Evolutionary conservation across 2,329 filamentous ascomycete species (phyloP).

Genomic region (Phialocephala sp.): DNA sequence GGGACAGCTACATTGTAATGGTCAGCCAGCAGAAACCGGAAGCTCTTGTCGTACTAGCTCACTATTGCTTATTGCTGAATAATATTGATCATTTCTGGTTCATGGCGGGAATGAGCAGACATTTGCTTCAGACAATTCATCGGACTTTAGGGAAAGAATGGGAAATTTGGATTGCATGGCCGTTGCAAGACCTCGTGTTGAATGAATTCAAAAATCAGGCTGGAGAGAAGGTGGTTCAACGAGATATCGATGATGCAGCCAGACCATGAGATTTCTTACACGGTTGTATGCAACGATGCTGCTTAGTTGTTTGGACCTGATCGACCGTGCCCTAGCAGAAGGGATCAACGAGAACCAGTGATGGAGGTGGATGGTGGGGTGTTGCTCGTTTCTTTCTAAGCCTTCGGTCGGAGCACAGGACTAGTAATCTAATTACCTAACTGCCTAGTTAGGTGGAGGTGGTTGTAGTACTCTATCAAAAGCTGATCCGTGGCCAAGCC

Average conservation of each 20-base stretch:
- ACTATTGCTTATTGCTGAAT: constrained; percentile 47
- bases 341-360: too few species aligned
- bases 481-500: too few species aligned
- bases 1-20: constrained; percentile 44
- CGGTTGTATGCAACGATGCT: too few species aligned
- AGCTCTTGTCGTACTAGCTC: constrained; percentile 45
- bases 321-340: background rate
- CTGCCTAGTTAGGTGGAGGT: too few species aligned
- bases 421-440: too few species aligned
- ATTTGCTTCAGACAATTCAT: constrained; percentile 44
- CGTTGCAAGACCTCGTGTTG: constrained; percentile 25
- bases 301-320: too few species aligned
- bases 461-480: too few species aligned
- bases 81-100: constrained; percentile 35
- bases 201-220: constrained; percentile 16
- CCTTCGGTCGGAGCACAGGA: too few species aligned
- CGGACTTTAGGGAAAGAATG: constrained; percentile 24
- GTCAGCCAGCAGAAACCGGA: constrained; percentile 43
- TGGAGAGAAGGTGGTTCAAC: background rate
- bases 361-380: too few species aligned
- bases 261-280: background rate
- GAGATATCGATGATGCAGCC: background rate
- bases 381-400: too few species aligned
- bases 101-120: constrained; percentile 44
- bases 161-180: constrained; percentile 32